Conservation (phyloP, 805 yeast species). For the Pichia rugopelliculosa region DNA sequence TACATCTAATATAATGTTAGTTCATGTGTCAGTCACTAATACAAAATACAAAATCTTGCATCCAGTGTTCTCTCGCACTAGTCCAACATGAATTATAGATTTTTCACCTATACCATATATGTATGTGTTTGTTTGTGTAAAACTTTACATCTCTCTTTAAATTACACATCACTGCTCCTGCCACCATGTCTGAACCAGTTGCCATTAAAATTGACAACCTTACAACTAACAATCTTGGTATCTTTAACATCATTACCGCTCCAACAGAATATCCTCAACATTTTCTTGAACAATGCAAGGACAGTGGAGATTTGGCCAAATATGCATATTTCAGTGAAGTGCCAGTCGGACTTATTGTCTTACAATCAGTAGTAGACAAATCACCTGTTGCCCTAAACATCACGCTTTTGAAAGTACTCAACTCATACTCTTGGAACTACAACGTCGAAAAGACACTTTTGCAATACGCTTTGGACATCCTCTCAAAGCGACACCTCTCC, state of each 20-base stretch:
- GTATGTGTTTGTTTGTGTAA: no score
- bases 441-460: conserved; percentile 60
- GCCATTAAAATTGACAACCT: conserved; percentile 48
- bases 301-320: conserved; percentile 45
- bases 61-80: not conserved
- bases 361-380: conserved; percentile 38
- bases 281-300: conserved; percentile 44
- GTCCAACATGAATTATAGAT: not conserved
- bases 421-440: conserved; percentile 45
- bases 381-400: conserved; percentile 25
- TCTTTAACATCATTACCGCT: conserved; percentile 52
- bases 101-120: no score
- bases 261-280: conserved; percentile 44
- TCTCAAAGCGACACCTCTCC: conserved; percentile 46
- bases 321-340: conserved; percentile 60
- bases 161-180: no score
- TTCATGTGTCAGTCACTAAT: no score
- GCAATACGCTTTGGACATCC: conserved; percentile 47
- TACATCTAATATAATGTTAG: no score
- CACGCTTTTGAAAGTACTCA: conserved; percentile 37
- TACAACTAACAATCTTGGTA: conserved; percentile 53
- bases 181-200: not conserved
- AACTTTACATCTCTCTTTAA: no score
- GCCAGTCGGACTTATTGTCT: conserved; percentile 73
- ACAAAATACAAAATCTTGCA: no score